Base-by-base conservation (phyloP, 164 flowering plant species). In the Sextonia rubra region DNA sequence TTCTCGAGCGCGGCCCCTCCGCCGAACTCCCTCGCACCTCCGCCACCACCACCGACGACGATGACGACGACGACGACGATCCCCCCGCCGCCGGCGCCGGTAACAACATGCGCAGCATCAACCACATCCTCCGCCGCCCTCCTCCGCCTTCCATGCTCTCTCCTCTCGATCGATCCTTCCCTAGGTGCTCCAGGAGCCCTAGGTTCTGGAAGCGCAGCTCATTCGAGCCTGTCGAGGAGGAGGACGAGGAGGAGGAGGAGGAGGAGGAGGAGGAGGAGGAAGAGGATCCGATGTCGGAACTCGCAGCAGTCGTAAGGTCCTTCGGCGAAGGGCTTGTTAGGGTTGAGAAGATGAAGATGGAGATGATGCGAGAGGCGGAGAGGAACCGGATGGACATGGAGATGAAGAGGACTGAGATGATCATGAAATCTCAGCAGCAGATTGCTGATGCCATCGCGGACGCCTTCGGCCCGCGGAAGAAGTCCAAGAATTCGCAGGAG, bases 311-410 rank as follows among this genome's bases (percentile, higher is more conserved):
- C 71, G 84, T 91, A 12, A 82, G 85, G 80, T 76, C 74, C 0
- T 89, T 92, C 49, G 87, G 90, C 0, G 90, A 89, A 77, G 85
- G 85, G 73, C 84, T 89, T 76, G 82, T 87, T 64, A 77, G 77
- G 76, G 75, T 89, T 78, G 97, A 94, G 95, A 87, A 80, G 67
- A 79, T 75, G 89, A 92, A 86, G 85, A 85, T 91, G 90, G 94
- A 92, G 80, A 82, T 90, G 87, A 81, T 86, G 89, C 83, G 69
- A 77, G 95, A 94, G 65, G 82, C 80, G 0, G 91, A 91, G 83
- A 86, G 78, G 85, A 65, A 37, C 18, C 74, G 94, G 69, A 82
- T 86, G 91, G 94, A 91, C 77, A 93, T 92, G 92, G 98, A 93
- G 83, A 83, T 65, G 29, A 91, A 80, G 83, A 78, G 91, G 80